Evolutionary conservation across 1,284 basidiomycete species (phyloP).

Genomic region (Austropuccinia psidii): DNA sequence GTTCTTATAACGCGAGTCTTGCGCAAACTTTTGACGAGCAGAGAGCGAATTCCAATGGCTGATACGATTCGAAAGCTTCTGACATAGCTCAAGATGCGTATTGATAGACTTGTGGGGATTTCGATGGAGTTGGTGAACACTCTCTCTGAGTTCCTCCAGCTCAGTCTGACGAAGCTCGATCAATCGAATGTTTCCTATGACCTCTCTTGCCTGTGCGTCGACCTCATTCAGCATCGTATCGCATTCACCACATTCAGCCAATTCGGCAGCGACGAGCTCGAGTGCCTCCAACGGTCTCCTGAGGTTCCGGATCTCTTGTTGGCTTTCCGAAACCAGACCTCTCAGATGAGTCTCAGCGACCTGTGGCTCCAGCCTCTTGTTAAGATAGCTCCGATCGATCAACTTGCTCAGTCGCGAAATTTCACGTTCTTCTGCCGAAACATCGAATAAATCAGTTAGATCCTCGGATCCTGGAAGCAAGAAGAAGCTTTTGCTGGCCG

Average conservation of each 20-base stretch:
- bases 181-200: slow-evolving; percentile 16
- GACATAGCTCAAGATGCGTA: slow-evolving; percentile 2
- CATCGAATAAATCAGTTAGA: not conserved
- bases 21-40: slow-evolving; percentile 22
- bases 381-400: slow-evolving; percentile 25
- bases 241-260: not conserved
- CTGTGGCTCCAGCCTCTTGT: not conserved
- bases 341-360: slow-evolving; percentile 11
- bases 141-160: slow-evolving; percentile 13
- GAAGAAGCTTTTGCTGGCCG: slow-evolving; percentile 17
- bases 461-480: not conserved
- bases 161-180: slow-evolving; percentile 7
- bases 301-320: slow-evolving; percentile 10
- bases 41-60: slow-evolving; percentile 29
- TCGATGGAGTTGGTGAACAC: not conserved
- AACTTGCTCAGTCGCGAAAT: slow-evolving; percentile 6
- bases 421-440: not conserved
- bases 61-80: not conserved
- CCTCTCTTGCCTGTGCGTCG: slow-evolving; percentile 5
- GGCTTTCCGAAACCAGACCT: slow-evolving; percentile 1
- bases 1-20: not conserved
- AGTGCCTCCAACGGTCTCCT: not conserved
- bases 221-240: slow-evolving; percentile 1
- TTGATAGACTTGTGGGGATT: not conserved
- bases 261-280: not conserved